Evolutionary conservation across 176 grass and related monocot genomes (phyloP).

Genomic region (Phoenix roebelenii): DNA sequence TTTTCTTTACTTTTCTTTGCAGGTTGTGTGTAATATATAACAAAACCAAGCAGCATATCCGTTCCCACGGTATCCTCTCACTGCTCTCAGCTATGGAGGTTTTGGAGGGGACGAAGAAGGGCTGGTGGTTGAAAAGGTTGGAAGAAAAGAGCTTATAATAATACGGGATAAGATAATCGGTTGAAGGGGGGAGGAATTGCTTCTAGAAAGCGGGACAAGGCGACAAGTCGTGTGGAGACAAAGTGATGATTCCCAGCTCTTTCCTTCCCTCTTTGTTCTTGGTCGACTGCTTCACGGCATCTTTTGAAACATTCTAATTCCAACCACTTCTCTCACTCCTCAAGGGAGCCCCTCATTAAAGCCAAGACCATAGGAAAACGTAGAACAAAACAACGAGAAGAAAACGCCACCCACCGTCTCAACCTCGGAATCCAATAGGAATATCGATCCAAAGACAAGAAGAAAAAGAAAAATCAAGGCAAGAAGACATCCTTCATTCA

Average conservation of each 20-base stretch:
- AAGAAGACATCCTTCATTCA: conserved; percentile 19
- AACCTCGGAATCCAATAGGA: conserved; percentile 35
- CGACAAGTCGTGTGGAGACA: conserved; percentile 9
- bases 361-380: conserved; percentile 17
- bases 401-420: conserved; percentile 22
- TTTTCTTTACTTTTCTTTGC: no score
- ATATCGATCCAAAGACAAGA: not conserved
- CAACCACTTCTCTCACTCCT: not conserved
- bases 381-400: not conserved
- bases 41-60: no score
- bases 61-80: no score
- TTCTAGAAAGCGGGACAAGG: conserved; percentile 33
- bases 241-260: not conserved
- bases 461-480: conserved; percentile 14
- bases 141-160: no score
- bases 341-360: not conserved
- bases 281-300: conserved; percentile 16
- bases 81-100: no score
- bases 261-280: no score
- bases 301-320: conserved; percentile 8
- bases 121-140: no score
- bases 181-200: conserved; percentile 10
- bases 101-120: no score
- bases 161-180: no score
- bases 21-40: no score